Conservation (phyloP, 345 rosid species). For the Eutrema yunnanense region DNA sequence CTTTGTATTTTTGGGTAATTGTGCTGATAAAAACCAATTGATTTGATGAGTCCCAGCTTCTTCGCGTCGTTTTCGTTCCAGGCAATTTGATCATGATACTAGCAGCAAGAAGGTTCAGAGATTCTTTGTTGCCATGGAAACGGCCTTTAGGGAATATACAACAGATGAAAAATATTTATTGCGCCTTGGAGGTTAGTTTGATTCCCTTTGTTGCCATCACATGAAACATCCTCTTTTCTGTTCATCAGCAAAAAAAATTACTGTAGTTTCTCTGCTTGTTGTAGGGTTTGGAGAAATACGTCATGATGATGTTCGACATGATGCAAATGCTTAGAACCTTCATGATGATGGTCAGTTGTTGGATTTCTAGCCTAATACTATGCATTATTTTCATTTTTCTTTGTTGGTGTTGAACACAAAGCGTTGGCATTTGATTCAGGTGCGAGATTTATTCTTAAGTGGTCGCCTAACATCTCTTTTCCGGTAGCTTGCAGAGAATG, state of each 20-base stretch:
- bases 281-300: slow-evolving; percentile 58
- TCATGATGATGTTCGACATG: slow-evolving; percentile 49
- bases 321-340: not conserved
- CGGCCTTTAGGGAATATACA: slow-evolving; percentile 40
- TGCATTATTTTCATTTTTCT: not conserved
- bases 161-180: slow-evolving; percentile 40
- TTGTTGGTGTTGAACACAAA: not conserved
- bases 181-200: slow-evolving; percentile 40
- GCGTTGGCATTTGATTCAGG: not conserved
- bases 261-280: not conserved
- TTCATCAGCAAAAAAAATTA: not conserved
- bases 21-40: not conserved
- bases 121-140: slow-evolving; percentile 48
- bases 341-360: slow-evolving; percentile 56
- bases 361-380: slow-evolving; percentile 34
- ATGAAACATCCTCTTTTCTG: not conserved
- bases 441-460: not conserved
- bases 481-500: slow-evolving; percentile 57
- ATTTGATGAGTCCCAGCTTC: slow-evolving; percentile 40
- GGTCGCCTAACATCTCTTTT: not conserved
- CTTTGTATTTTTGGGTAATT: not conserved
- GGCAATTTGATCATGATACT: slow-evolving; percentile 38
- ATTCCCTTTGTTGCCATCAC: not conserved
- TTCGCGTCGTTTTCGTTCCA: slow-evolving; percentile 49
- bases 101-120: slow-evolving; percentile 51